Percentiles rank a stretch among this genome's conserved stretches.
phyloP scores from a whole-genome alignment of 306 rosid genomes.

The Sicyos baderoa region DNA sequence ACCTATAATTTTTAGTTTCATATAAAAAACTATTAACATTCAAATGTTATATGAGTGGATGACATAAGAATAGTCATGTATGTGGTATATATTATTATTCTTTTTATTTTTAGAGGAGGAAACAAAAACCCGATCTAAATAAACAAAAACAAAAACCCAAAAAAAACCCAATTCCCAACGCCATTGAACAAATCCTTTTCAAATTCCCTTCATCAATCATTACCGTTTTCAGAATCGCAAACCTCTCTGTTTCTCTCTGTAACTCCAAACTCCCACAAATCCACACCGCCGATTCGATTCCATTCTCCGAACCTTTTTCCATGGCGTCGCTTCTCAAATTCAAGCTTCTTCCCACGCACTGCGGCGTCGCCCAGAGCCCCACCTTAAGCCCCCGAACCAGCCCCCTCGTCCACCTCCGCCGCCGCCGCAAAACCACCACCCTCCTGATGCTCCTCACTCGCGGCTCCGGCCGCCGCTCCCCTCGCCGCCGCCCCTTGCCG shows the following conservation, averaged over 20 bases:
- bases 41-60: too few relatives aligned
- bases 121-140: too few relatives aligned
- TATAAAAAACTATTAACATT: too few relatives aligned
- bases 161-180: background rate
- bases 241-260: background rate
- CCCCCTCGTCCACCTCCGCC: constrained; percentile 60
- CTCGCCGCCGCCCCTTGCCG: constrained; percentile 30
- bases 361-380: constrained; percentile 68
- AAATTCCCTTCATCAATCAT: constrained; percentile 22
- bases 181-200: constrained; percentile 15
- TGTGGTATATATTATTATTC: too few relatives aligned
- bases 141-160: too few relatives aligned
- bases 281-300: background rate
- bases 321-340: constrained; percentile 76
- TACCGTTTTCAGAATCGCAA: constrained; percentile 28
- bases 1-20: too few relatives aligned
- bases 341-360: constrained; percentile 68
- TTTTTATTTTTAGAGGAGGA: too few relatives aligned
- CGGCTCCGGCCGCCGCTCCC: constrained; percentile 31
- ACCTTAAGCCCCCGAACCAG: constrained; percentile 72
- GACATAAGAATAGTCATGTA: too few relatives aligned
- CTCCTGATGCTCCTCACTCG: constrained; percentile 55
- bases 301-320: background rate
- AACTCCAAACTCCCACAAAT: background rate
- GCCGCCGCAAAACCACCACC: constrained; percentile 53